Percentiles rank a stretch among this genome's conserved stretches.
These are phyloP conservation scores for Lipomyces sp. DNA, from an alignment of 805 yeast genomes.

Conservation along the genomic window DNA sequence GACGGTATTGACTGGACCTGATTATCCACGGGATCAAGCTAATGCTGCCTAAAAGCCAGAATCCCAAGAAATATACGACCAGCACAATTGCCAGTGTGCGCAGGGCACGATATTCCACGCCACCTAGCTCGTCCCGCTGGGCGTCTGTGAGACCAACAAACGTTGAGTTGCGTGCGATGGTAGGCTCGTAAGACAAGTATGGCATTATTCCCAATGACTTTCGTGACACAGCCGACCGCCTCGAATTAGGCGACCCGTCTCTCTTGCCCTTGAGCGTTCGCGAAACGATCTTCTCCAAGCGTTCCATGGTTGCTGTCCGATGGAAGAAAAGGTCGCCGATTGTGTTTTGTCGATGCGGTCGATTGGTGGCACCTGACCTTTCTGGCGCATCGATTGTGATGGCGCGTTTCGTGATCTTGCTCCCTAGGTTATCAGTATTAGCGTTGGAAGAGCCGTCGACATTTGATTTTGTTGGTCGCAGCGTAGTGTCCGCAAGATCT, in stretches of 20 bases:
- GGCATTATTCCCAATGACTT: conserved; percentile 55
- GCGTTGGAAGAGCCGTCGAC: not conserved
- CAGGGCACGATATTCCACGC: conserved; percentile 92
- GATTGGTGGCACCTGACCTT: not conserved
- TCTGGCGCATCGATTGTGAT: conserved; percentile 53
- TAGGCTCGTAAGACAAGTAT: conserved; percentile 88
- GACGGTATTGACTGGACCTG: conserved; percentile 50
- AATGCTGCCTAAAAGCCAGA: conserved; percentile 66
- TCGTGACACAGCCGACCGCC: conserved; percentile 22
- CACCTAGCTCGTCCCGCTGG: conserved; percentile 94
- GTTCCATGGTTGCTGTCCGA: conserved; percentile 25
- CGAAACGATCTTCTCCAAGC: conserved; percentile 29
- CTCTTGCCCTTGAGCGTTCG: conserved; percentile 25
- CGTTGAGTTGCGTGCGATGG: conserved; percentile 90
- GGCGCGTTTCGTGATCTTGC: conserved; percentile 50
- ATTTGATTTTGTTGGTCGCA: conserved; percentile 14
- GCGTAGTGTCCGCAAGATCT: not conserved
- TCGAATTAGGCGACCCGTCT: conserved; percentile 28
- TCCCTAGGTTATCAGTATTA: not conserved
- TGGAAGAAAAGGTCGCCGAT: conserved; percentile 21
- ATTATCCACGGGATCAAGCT: conserved; percentile 57
- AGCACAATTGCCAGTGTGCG: conserved; percentile 73
- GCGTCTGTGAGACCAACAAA: conserved; percentile 79
- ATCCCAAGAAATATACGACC: conserved; percentile 71
- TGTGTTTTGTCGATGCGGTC: conserved; percentile 7